Percentiles rank a stretch among this genome's conserved stretches.
These are phyloP conservation scores for Ophiocordyceps polyrhachis-furcata DNA, from an alignment of 2,329 filamentous ascomycete species.

Conservation along the genomic window DNA sequence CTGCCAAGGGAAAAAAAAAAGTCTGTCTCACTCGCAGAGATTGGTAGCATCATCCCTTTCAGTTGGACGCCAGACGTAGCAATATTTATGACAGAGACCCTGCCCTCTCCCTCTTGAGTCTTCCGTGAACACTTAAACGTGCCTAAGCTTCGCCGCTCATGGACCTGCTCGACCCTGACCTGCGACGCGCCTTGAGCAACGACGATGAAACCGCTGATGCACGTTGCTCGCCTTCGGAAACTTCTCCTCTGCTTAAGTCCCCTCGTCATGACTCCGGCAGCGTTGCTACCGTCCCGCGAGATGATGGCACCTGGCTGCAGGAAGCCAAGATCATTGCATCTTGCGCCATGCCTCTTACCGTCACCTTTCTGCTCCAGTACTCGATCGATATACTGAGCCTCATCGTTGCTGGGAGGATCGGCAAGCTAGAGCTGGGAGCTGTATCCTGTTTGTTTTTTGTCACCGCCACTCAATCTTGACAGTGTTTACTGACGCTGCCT, in stretches of 20 bases:
- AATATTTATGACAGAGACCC: not conserved
- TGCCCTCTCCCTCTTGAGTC: not conserved
- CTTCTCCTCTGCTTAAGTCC: not conserved
- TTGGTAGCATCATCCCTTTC: too few relatives aligned
- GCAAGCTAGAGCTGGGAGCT: slow-evolving; percentile 32
- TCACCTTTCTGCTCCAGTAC: slow-evolving; percentile 58
- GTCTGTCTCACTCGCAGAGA: too few relatives aligned
- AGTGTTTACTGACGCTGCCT: accelerated
- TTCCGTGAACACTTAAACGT: not conserved
- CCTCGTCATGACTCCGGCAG: slow-evolving; percentile 15
- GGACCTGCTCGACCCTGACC: not conserved
- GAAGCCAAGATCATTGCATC: slow-evolving; percentile 60
- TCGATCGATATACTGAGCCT: slow-evolving; percentile 59
- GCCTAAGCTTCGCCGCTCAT: not conserved
- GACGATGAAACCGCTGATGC: not conserved
- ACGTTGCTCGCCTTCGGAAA: not conserved
- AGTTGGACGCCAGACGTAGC: too few relatives aligned
- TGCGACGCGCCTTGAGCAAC: too few relatives aligned
- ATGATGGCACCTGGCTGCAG: slow-evolving; percentile 45
- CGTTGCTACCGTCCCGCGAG: too few relatives aligned
- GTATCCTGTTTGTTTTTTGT: slow-evolving; percentile 13
- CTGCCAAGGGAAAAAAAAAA: too few relatives aligned
- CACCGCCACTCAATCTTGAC: accelerated
- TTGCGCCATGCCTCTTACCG: slow-evolving; percentile 48
- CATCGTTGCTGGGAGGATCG: slow-evolving; percentile 54